phyloP scores from a whole-genome alignment of 805 yeast genomes.

The Candida alai region DNA sequence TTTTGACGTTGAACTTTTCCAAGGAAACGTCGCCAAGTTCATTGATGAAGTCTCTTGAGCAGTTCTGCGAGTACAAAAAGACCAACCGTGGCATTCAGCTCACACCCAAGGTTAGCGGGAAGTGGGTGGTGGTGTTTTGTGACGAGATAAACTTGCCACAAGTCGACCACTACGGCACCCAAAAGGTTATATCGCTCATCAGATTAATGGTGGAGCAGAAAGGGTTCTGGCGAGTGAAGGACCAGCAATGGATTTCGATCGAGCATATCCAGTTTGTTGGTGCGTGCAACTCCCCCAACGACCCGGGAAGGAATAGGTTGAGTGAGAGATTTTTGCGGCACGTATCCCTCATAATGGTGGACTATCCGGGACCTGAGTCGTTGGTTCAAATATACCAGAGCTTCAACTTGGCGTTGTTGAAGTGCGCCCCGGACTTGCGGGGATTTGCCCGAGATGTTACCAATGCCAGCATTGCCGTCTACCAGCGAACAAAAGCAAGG shows the following conservation, averaged over 20 bases:
- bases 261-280: slow-evolving; percentile 79
- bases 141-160: slow-evolving; percentile 88
- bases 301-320: slow-evolving; percentile 64
- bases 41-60: slow-evolving; percentile 63
- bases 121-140: slow-evolving; percentile 79
- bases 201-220: slow-evolving; percentile 68
- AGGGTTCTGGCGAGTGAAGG: slow-evolving; percentile 72
- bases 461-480: slow-evolving; percentile 63
- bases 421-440: slow-evolving; percentile 54
- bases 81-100: slow-evolving; percentile 50
- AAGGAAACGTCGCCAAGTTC: slow-evolving; percentile 67
- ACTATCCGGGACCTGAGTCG: slow-evolving; percentile 67
- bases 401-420: slow-evolving; percentile 54
- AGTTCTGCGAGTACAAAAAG: slow-evolving; percentile 59
- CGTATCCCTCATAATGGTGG: slow-evolving; percentile 64
- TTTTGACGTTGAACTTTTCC: slow-evolving; percentile 75
- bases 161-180: slow-evolving; percentile 69
- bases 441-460: slow-evolving; percentile 54
- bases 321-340: slow-evolving; percentile 65
- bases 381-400: slow-evolving; percentile 63
- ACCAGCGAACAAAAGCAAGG: slow-evolving; percentile 36
- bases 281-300: slow-evolving; percentile 89
- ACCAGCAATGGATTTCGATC: slow-evolving; percentile 62
- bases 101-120: slow-evolving; percentile 57
- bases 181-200: slow-evolving; percentile 62